Base-by-base conservation (phyloP, 2,329 filamentous ascomycete species). In the Fusarium sp. region DNA sequence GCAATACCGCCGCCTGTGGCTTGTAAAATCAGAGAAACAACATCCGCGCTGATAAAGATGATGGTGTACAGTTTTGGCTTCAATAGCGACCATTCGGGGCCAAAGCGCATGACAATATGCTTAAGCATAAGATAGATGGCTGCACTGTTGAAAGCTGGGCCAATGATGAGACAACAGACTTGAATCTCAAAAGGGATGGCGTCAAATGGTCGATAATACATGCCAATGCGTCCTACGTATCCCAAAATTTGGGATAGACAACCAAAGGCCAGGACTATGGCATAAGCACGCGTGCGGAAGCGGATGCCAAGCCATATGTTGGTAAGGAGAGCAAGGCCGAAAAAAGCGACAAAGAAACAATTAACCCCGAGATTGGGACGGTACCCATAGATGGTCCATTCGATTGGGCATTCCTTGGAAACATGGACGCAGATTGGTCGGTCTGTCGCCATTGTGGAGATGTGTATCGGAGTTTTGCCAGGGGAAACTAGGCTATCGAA, bases 101-200 rank as follows among this genome's bases (percentile, higher is more conserved):
- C 60, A 17, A 63, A 63, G 1, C 63, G 20, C 10, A 50, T 9
- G 9, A 63, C 60, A 3, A 63, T 49, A 10, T 63, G 28, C 9
- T 63, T 63, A 0, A 63, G 38, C 58, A 63, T 63, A 6, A 63
- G 50, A 11, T 63, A 63, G 10, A 63, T n/a, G 22, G 58, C 60
- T 4, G 60, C 60, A 15, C 38, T 63, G 15, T 63, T 63, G 15
- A 63, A 63, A 4, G 60, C 60, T 9, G 60, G 60, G 1, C 58
- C 60, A 17, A 63, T 63, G 1, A 63, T 63, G 0, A 63, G 50
- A 6, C 60, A 63, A 20, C 60, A 63, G 10, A 63, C 53, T 2
- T 63, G 60, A 0, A 40, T 28, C 6, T 63, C 58, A 17, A 63
- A 63, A 2, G 58, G 43, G 0, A 63, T 50, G 5, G 49, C 20